Conservation (phyloP, 2,329 filamentous ascomycete genomes). For the Fusarium odoratissimum region DNA sequence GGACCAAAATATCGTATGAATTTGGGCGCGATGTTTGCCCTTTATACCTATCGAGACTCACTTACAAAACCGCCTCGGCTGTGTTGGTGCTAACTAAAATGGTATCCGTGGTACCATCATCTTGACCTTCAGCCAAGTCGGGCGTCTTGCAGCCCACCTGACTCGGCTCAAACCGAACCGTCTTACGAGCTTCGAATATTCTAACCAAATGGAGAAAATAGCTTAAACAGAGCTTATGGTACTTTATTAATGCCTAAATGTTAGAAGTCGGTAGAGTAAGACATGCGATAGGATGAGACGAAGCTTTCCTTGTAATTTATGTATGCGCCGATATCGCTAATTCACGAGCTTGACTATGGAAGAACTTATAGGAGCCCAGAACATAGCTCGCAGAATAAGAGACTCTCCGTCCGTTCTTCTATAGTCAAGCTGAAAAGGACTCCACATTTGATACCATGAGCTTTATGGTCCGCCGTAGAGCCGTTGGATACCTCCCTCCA, state of each 20-base stretch:
- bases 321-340: neutral
- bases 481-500: neutral
- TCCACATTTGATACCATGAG: neutral
- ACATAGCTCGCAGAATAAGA: neutral
- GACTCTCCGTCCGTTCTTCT: neutral
- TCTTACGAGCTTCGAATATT: neutral
- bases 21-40: neutral
- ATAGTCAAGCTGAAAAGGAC: neutral
- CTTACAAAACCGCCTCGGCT: neutral
- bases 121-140: neutral
- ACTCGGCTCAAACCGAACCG: neutral
- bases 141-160: neutral
- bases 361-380: neutral
- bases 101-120: neutral
- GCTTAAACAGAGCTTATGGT: neutral
- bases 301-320: neutral
- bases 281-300: neutral
- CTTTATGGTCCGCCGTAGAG: neutral
- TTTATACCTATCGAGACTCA: slow-evolving; percentile 2
- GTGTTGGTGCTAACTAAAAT: neutral
- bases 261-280: neutral
- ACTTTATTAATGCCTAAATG: neutral
- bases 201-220: neutral
- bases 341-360: neutral
- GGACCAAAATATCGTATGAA: too few species aligned